Conservation (phyloP, 371 early-diverging fungal species). For the Phascolomyces articulosus region DNA sequence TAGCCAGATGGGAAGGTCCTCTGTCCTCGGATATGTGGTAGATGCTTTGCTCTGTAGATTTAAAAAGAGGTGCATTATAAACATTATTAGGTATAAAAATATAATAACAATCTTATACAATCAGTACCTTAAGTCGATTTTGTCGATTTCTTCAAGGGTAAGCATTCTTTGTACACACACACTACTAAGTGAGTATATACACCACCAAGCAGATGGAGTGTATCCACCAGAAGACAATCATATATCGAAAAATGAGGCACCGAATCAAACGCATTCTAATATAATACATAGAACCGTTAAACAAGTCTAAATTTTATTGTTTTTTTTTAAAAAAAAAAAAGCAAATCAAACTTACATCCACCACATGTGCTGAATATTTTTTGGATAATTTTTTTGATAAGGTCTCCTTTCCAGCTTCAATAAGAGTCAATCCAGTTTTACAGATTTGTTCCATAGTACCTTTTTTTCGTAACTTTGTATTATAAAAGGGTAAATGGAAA, state of each 20-base stretch:
- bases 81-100: background rate
- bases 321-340: background rate
- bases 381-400: background rate
- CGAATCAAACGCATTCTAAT: constrained; percentile 4
- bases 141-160: background rate
- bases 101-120: background rate
- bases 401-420: background rate
- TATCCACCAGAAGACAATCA: background rate
- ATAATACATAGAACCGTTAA: background rate
- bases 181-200: background rate
- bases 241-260: constrained; percentile 8
- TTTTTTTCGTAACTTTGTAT: background rate
- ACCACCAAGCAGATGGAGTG: constrained; percentile 10
- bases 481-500: background rate
- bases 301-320: background rate
- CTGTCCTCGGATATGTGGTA: background rate
- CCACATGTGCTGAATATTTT: background rate
- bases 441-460: background rate
- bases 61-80: background rate
- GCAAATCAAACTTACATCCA: background rate
- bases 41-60: background rate
- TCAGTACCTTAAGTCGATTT: background rate
- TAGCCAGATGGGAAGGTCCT: background rate
- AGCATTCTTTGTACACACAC: constrained; percentile 1
- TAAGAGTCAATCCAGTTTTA: background rate